Evolutionary conservation across 768 basidiomycete species (phyloP).

Genomic region (Tricholoma bakamatsutake): DNA sequence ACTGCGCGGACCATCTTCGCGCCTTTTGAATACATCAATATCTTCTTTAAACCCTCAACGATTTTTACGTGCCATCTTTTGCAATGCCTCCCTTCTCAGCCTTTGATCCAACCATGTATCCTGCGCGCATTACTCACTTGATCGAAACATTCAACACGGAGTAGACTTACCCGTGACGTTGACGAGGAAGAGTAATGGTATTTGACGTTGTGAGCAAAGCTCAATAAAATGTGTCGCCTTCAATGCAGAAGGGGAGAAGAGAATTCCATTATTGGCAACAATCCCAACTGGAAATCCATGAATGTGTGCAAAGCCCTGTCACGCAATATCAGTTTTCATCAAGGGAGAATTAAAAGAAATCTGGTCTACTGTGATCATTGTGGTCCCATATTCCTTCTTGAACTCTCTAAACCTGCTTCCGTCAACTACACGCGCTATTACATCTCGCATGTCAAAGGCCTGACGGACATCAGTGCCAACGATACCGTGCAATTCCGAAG

Average conservation of each 20-base stretch:
- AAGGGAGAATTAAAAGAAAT: neutral
- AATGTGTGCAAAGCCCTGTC: conserved; percentile 80
- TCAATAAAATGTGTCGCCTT: conserved; percentile 96
- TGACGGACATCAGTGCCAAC: conserved; percentile 88
- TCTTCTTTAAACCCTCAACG: neutral
- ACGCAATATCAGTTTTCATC: neutral
- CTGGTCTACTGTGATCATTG: conserved; percentile 72
- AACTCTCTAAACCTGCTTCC: conserved; percentile 91
- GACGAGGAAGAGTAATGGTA: conserved; percentile 89
- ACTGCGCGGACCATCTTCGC: conserved; percentile 98
- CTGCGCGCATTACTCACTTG: conserved; percentile 21
- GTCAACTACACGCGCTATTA: conserved; percentile 88
- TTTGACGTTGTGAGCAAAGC: conserved; percentile 84
- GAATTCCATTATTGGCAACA: conserved; percentile 90
- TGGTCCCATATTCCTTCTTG: conserved; percentile 92
- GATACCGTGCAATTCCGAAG: conserved; percentile 82
- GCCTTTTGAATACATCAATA: conserved; percentile 26
- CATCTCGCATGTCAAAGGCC: conserved; percentile 89
- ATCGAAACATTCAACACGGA: neutral
- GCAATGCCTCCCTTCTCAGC: conserved; percentile 94
- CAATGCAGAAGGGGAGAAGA: conserved; percentile 89
- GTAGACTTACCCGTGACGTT: conserved; percentile 73
- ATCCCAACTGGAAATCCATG: conserved; percentile 91
- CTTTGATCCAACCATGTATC: conserved; percentile 96
- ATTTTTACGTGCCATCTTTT: conserved; percentile 59